These are phyloP conservation scores for Dactylellina leptospora DNA, from an alignment of 2,329 filamentous ascomycete genomes.

Conservation along the genomic window DNA sequence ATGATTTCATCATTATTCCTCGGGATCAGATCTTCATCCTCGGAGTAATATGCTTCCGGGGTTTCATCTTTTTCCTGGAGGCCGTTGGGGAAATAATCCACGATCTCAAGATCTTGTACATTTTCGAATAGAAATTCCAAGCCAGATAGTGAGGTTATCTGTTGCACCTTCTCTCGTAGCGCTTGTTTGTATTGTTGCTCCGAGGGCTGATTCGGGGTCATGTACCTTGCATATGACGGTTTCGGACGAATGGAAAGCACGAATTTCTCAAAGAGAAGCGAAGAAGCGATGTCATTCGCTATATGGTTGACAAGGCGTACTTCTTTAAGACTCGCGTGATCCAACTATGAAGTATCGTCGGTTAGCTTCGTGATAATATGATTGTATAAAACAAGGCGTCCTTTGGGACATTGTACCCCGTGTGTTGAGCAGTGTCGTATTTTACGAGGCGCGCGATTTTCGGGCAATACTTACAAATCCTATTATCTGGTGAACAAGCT, in stretches of 20 bases:
- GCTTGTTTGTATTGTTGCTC: background rate
- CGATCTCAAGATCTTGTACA: slow-evolving; percentile 8
- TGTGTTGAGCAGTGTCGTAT: slow-evolving; percentile 41
- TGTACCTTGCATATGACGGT: background rate
- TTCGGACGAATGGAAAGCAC: background rate
- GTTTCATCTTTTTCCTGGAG: no score
- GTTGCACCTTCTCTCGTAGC: background rate
- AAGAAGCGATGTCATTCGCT: background rate
- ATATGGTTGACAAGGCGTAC: slow-evolving; percentile 11
- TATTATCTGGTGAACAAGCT: slow-evolving; percentile 39
- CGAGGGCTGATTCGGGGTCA: no score
- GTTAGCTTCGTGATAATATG: background rate
- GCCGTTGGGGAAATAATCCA: background rate
- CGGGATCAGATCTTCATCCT: no score
- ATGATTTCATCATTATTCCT: no score
- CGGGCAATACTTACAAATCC: slow-evolving; percentile 15
- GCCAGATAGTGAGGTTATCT: background rate
- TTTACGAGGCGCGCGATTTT: background rate
- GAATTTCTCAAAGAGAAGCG: slow-evolving; percentile 14
- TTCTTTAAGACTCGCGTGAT: background rate
- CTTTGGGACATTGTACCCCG: background rate
- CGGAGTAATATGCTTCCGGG: no score
- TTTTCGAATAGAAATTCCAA: slow-evolving; percentile 24
- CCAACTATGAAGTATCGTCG: background rate
- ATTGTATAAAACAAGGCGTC: no score